phyloP scores from a whole-genome alignment of 345 rosid genomes.

The Rhodomyrtus tomentosa region DNA sequence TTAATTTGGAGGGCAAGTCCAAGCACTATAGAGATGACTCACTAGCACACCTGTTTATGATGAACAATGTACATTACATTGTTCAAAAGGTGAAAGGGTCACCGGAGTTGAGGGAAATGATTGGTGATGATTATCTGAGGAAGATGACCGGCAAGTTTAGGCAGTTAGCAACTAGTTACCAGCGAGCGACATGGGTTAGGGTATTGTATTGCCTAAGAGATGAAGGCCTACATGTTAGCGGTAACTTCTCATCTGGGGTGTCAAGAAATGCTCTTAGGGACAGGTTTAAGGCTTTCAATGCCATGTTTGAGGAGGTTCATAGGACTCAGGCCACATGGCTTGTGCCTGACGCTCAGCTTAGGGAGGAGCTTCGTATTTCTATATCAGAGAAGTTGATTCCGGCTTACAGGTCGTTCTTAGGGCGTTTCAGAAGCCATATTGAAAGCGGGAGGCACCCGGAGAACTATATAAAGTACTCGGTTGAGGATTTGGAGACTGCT shows the following conservation, averaged over 20 bases:
- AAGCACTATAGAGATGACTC: slow-evolving; percentile 71
- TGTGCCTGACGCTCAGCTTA: slow-evolving; percentile 68
- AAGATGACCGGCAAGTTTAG: slow-evolving; percentile 64
- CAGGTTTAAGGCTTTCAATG: slow-evolving; percentile 85
- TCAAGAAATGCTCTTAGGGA: slow-evolving; percentile 72
- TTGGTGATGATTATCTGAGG: slow-evolving; percentile 73
- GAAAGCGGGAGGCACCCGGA: slow-evolving; percentile 96
- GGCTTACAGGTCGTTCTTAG: slow-evolving; percentile 88
- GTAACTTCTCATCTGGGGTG: slow-evolving; percentile 82
- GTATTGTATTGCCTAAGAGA: slow-evolving; percentile 75
- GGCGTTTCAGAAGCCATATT: slow-evolving; percentile 81
- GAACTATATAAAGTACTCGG: slow-evolving; percentile 78
- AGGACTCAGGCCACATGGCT: slow-evolving; percentile 73
- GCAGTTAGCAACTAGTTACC: slow-evolving; percentile 69
- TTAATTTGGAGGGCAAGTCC: slow-evolving; percentile 79
- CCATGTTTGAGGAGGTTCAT: slow-evolving; percentile 88
- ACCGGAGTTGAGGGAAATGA: slow-evolving; percentile 78
- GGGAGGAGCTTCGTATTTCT: slow-evolving; percentile 88
- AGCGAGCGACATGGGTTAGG: slow-evolving; percentile 82
- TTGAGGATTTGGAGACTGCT: slow-evolving; percentile 74
- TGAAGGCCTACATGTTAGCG: slow-evolving; percentile 83
- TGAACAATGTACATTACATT: slow-evolving; percentile 90
- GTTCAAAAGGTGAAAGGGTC: slow-evolving; percentile 82
- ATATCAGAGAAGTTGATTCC: slow-evolving; percentile 77
- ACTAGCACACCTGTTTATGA: slow-evolving; percentile 61